Percentiles rank a stretch among this genome's conserved stretches.
Conservation (phyloP, 2,329 filamentous ascomycete genomes). For the Endocalyx cinctus region DNA sequence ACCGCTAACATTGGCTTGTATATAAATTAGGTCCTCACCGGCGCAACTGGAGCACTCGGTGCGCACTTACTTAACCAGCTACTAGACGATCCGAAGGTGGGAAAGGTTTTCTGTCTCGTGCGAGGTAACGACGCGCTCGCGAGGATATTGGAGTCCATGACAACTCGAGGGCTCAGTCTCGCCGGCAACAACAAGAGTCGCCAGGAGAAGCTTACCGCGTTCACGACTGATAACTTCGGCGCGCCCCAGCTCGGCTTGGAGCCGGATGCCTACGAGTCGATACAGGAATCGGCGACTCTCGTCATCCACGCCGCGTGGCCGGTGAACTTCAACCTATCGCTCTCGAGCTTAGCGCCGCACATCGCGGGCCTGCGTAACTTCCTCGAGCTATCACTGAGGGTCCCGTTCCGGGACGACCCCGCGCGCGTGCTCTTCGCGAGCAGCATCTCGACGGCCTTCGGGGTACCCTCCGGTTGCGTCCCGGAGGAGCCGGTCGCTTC, state of each 20-base stretch:
- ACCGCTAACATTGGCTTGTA: too few species aligned
- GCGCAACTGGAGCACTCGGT: conserved; percentile 39
- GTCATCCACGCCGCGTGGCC: conserved; percentile 46
- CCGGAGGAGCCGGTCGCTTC: conserved; percentile 24
- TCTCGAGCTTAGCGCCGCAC: conserved; percentile 40
- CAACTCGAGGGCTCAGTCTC: conserved; percentile 13
- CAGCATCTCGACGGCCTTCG: conserved; percentile 32
- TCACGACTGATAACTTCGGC: conserved; percentile 34
- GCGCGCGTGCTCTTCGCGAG: conserved; percentile 34
- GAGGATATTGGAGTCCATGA: conserved; percentile 16
- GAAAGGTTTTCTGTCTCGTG: conserved; percentile 32
- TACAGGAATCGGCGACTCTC: conserved; percentile 29
- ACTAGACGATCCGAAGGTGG: conserved; percentile 29
- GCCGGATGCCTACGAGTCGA: conserved; percentile 18
- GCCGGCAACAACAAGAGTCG: conserved; percentile 7
- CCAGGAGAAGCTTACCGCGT: conserved; percentile 27
- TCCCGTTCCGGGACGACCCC: conserved; percentile 19
- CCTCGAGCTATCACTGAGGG: conserved; percentile 29
- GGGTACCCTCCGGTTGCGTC: conserved; percentile 22
- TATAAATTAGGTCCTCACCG: conserved; percentile 30
- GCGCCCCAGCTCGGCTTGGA: conserved; percentile 34
- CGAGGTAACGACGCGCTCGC: conserved; percentile 17
- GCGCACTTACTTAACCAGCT: conserved; percentile 34
- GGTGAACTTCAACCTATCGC: conserved; percentile 46
- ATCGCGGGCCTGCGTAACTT: conserved; percentile 38